Evolutionary conservation across 2,329 filamentous ascomycete species (phyloP).

Genomic region (Alternaria longipes): DNA sequence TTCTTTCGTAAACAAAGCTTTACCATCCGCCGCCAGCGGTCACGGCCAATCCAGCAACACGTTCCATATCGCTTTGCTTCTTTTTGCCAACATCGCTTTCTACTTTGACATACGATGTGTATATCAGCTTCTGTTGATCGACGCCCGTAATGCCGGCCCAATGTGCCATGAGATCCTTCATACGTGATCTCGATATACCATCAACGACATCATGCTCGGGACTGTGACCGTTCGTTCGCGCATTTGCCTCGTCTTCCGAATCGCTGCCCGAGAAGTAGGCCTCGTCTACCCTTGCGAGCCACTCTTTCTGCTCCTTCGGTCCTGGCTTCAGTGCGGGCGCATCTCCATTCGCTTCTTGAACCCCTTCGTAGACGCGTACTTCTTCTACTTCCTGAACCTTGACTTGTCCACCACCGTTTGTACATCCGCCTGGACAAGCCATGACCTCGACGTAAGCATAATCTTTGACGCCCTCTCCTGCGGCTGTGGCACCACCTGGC

Average conservation of each 20-base stretch:
- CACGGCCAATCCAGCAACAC: constrained; percentile 86
- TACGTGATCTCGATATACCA: constrained; percentile 71
- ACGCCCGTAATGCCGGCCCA: constrained; percentile 80
- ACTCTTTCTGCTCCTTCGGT: constrained; percentile 83
- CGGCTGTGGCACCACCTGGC: constrained; percentile 73
- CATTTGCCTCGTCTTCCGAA: constrained; percentile 39
- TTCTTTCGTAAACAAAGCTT: neutral
- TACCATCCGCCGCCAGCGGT: constrained; percentile 95
- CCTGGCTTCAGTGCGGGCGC: constrained; percentile 64
- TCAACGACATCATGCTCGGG: constrained; percentile 56
- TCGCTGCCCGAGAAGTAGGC: constrained; percentile 83
- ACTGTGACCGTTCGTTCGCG: constrained; percentile 9
- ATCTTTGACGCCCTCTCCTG: constrained; percentile 69
- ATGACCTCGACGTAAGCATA: constrained; percentile 98
- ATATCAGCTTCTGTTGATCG: constrained; percentile 74
- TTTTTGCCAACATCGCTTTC: constrained; percentile 88
- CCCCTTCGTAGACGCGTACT: constrained; percentile 45
- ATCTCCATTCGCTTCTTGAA: constrained; percentile 40
- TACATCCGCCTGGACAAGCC: constrained; percentile 98
- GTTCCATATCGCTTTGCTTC: constrained; percentile 73
- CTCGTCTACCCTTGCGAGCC: constrained; percentile 62
- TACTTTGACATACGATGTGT: constrained; percentile 90
- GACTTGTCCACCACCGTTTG: constrained; percentile 95
- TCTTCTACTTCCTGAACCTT: constrained; percentile 80
- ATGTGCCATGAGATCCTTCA: constrained; percentile 75